Evolutionary conservation across 2,329 filamentous ascomycete genomes (phyloP), one percentile per base, ranked within the genome.

Genomic region (Hirsutella thompsonii): DNA sequence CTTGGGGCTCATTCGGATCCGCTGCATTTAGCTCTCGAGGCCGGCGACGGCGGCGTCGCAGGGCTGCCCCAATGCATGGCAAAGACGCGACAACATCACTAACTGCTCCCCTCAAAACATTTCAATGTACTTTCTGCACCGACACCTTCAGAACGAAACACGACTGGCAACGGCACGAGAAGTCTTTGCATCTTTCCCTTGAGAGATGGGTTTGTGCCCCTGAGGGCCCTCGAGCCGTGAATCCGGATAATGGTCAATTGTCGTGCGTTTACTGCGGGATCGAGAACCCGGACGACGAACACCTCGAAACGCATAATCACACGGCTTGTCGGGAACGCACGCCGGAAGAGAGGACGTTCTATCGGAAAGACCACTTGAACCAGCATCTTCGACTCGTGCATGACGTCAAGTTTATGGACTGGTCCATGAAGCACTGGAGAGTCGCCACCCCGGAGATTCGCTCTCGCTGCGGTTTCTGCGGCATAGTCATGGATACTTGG

Each of bases 151-250:
- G 76, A 48, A 80, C 76, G 3, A 81, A 81, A 54, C 75, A 81
- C 50, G 77, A 81, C 56, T 81, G 77, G 77, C 76, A 80, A 51
- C 66, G 81, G 44, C 81, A 85, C 54, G 81, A 86, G 52, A 81
- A 81, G 49, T 79, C 76, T 39, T 63, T 78, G 47, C 81, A 74
- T 55, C 59, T 74, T 49, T 84, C 74, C 6, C 72, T 81, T 0
- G 77, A 76, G 61, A 68, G 68, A 42, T 85, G 71, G 81, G 74
- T 78, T 44, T 84, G 72, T 52, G 69, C 70, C 4, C 76, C 75
- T 36, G 67, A 74, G 36, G 76, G 76, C 1, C 61, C 73, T 14
- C 66, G 60, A 5, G 69, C 69, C 4, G 57, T 78, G 29, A 73
- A 80, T 42, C 69, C 75, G 2, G 70, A 77, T 2, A 78, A 70